These are phyloP conservation scores for Nannizzia gypsea DNA, from an alignment of 2,329 filamentous ascomycete genomes.

Conservation along the genomic window DNA sequence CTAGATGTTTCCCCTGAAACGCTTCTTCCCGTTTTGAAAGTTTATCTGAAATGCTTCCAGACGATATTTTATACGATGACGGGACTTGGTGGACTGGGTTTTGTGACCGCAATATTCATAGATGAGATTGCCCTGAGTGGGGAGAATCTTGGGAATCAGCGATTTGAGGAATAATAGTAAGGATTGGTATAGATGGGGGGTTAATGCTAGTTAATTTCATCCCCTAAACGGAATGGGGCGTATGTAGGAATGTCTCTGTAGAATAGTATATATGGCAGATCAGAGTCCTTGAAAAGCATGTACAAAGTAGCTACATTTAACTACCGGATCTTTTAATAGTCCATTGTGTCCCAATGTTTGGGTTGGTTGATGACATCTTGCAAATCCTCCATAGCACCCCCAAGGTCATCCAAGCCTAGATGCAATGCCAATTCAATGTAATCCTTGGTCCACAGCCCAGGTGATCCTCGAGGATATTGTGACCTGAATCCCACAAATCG, in stretches of 20 bases:
- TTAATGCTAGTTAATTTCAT: too few species aligned
- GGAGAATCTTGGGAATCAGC: neutral
- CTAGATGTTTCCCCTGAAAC: neutral
- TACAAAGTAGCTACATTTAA: too few species aligned
- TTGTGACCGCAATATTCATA: neutral
- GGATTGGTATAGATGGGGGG: neutral
- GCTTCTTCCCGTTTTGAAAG: neutral
- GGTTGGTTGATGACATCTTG: neutral
- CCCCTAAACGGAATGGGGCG: too few species aligned
- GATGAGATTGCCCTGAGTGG: neutral
- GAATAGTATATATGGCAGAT: too few species aligned
- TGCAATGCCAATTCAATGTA: neutral
- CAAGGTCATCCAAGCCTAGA: neutral
- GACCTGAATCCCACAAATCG: neutral
- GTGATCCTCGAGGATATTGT: neutral
- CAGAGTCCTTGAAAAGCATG: too few species aligned
- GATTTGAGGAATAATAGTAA: neutral
- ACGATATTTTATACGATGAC: conserved; percentile 1
- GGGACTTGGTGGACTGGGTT: neutral
- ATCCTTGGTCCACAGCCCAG: neutral
- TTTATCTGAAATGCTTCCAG: neutral
- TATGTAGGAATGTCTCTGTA: too few species aligned
- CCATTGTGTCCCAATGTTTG: too few species aligned
- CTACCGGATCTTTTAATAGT: too few species aligned
- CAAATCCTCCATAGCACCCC: neutral